phyloP scores from a whole-genome alignment of 2,329 filamentous ascomycete species.

The Aspergillus vadensis region DNA sequence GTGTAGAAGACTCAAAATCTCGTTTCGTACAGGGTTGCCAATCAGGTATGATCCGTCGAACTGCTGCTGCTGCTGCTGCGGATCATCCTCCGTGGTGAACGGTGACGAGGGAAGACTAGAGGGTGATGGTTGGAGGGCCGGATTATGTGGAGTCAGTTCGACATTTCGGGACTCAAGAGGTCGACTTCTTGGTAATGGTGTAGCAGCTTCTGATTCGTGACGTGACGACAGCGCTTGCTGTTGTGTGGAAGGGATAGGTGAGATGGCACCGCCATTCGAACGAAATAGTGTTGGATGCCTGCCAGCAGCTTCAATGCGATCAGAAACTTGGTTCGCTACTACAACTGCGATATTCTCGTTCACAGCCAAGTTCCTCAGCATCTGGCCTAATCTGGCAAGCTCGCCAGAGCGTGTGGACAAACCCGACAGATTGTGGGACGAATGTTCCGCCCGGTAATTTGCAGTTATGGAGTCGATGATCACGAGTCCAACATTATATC shows the following conservation, averaged over 20 bases:
- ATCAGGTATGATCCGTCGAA: constrained; percentile 42
- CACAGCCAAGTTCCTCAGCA: constrained; percentile 74
- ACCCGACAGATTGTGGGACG: constrained; percentile 43
- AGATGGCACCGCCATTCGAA: constrained; percentile 10
- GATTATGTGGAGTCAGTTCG: constrained; percentile 20
- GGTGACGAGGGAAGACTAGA: constrained; percentile 33
- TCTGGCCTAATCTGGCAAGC: constrained; percentile 71
- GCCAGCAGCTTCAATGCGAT: constrained; percentile 65
- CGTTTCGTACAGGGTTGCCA: constrained; percentile 40
- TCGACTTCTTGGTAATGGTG: constrained; percentile 24
- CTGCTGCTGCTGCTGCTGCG: constrained; percentile 15
- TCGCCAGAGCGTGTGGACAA: constrained; percentile 77
- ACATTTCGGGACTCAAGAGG: constrained; percentile 15
- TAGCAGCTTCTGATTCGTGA: constrained; percentile 22
- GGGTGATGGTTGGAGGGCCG: constrained; percentile 28
- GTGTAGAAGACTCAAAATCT: constrained; percentile 75
- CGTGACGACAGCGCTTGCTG: constrained; percentile 16
- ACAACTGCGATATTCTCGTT: constrained; percentile 79
- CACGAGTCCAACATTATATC: constrained; percentile 76
- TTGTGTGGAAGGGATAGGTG: constrained; percentile 18
- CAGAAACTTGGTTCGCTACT: constrained; percentile 92
- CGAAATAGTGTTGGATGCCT: constrained; percentile 13
- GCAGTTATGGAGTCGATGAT: constrained; percentile 91
- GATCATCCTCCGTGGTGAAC: constrained; percentile 30
- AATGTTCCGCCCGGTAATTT: constrained; percentile 86